Percentiles rank a stretch among this genome's conserved stretches.
These are phyloP conservation scores for Aspergillus cejpii DNA, from an alignment of 2,329 filamentous ascomycete genomes.

Conservation along the genomic window DNA sequence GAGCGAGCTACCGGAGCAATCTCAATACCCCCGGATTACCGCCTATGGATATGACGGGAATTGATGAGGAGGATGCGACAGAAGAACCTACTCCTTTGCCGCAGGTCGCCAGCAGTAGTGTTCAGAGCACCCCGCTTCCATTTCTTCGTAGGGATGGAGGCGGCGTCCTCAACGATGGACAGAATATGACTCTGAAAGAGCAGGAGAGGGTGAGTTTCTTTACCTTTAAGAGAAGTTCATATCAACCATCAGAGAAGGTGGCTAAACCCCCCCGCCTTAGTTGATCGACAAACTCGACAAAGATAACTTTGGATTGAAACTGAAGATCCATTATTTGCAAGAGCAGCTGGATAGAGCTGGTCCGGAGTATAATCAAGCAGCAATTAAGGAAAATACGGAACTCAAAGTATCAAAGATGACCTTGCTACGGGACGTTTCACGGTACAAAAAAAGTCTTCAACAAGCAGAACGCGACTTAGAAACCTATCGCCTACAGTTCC, in stretches of 20 bases:
- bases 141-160: conserved; percentile 59
- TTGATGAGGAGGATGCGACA: conserved; percentile 59
- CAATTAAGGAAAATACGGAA: conserved; percentile 90
- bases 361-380: conserved; percentile 80
- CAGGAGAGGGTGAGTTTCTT: conserved; percentile 68
- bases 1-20: conserved; percentile 56
- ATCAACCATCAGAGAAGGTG: background rate
- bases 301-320: conserved; percentile 93
- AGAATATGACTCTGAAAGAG: conserved; percentile 81
- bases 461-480: conserved; percentile 83
- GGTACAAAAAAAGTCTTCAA: conserved; percentile 76
- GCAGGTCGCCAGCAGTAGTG: conserved; percentile 69
- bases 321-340: conserved; percentile 95
- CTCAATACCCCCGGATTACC: conserved; percentile 71
- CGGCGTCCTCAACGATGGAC: conserved; percentile 68
- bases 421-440: conserved; percentile 77
- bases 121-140: conserved; percentile 73
- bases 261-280: conserved; percentile 29
- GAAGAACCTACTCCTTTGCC: conserved; percentile 67
- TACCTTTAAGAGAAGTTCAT: background rate
- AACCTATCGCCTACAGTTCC: conserved; percentile 70
- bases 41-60: conserved; percentile 60
- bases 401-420: conserved; percentile 89
- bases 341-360: conserved; percentile 81
- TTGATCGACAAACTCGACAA: conserved; percentile 93